Evolutionary conservation across 2,329 filamentous ascomycete species (phyloP), one percentile per base, ranked within the genome.

Genomic region (Beauveria sp.): DNA sequence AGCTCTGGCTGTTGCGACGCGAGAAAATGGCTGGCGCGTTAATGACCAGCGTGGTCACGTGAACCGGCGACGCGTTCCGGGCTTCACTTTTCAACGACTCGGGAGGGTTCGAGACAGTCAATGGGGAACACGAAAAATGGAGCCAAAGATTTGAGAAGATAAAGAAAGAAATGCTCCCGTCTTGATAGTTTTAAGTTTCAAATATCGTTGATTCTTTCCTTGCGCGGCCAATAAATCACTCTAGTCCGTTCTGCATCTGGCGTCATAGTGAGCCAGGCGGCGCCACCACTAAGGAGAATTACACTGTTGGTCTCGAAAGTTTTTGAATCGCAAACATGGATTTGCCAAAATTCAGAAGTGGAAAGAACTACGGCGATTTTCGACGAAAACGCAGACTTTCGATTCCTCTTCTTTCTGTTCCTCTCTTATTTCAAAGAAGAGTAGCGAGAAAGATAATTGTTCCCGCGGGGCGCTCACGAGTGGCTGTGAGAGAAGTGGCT

Each of bases 1-100:
- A 65, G 67, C 62, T 64, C 67, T 63, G 63, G 64, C 22, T 28
- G 55, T 50, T 55, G 66, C 66, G 69, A 74, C 75, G 73, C 74
- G 74, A 73, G 72, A 73, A 73, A 75, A 71, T 69, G 67, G 69
- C 67, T 63, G 72, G 74, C 75, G 75, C 74, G 75, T 77, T 72
- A 75, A 77, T 76, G 72, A 70, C 64, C 18, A 55, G 48, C 62
- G 62, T 64, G 66, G 34, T 73, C 74, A 76, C 74, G 74, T 76
- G 73, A 76, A 52, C 5, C 5, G 43, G 14, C 22, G 41, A 59
- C 56, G 56, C 56, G 56, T 57, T 34, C 18, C 3, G 8, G 53
- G 26, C 40, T 18, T 41, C 22, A 26, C 22, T 28, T 5, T 43
- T 12, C 30, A 28, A 55, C 10, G 28, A 26, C 16, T 12, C n/a